Evolutionary conservation across 805 yeast genomes (phyloP), one percentile per base, ranked within the genome.

Genomic region (Nakazawaea peltata): DNA sequence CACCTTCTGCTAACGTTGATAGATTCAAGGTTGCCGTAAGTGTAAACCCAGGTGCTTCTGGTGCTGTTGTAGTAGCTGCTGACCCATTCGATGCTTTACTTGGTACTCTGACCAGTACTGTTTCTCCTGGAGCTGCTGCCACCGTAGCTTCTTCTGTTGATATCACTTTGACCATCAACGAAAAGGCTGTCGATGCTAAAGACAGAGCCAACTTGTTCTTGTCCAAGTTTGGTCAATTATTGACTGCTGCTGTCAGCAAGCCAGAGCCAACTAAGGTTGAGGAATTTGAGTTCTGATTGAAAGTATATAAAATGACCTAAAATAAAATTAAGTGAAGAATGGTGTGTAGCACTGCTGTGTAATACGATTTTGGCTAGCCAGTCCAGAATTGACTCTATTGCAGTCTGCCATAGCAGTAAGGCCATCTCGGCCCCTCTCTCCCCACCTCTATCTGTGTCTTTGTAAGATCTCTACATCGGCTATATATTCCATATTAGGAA

Each of bases 1-100:
- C 75, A 0, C 71, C 74, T 18, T 45, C 66, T 21, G 45, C 54
- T 37, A 58, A 51, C 33, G 45, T 60, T 2, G 67, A 58, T 33
- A 67, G 78, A 48, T 75, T 72, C 52, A 45, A 45, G 10, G n/a
- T n/a, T n/a, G n/a, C n/a, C n/a, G 53, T 63, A 32, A 46, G 45
- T n/a, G 39, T 61, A 28, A 47, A 44, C 24, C 46, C 60, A 16
- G 56, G 57, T 17, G 40, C 54, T 4, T 27, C 49, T 4, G 25
- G 32, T 21, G 30, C 44, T 4, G 15, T 12, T 11, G 17, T 13
- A 5, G n/a, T 24, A 11, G 7, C 28, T 15, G 11, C 24, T 26
- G 39, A 47, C 41, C 48, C 54, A 34, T 45, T 47, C 41, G 65
- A 59, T 36, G 39, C 53, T 15, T 41, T 59, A 28, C 40, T 48